A percentile compares a stretch with the other conserved stretches of the same genome.
Evolutionary conservation across 257 asterid genomes (phyloP).

Genomic region (Striga asiatica): DNA sequence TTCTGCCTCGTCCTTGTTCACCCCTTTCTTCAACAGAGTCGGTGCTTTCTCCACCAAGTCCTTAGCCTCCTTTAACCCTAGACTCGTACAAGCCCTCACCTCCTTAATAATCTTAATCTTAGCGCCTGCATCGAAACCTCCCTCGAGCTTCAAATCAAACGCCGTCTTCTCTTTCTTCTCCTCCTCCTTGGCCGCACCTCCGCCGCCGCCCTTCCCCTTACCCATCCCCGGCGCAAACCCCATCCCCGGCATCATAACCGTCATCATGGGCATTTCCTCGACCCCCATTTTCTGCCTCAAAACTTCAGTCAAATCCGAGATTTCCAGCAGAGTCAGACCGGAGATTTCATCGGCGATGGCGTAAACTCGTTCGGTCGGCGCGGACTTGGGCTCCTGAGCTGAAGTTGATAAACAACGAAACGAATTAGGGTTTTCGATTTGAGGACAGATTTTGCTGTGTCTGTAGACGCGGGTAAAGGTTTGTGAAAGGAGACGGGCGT

Average conservation of each 20-base stretch:
- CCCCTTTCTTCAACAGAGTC: neutral
- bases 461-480: constrained; percentile 3
- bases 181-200: constrained; percentile 33
- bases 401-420: constrained; percentile 23
- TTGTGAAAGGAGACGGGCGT: neutral
- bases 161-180: constrained; percentile 62
- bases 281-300: constrained; percentile 48
- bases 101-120: constrained; percentile 2
- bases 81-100: neutral
- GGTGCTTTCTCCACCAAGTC: constrained; percentile 2
- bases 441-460: constrained; percentile 2
- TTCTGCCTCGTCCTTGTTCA: neutral
- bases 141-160: constrained; percentile 72
- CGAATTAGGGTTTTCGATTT: constrained; percentile 10
- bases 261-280: constrained; percentile 73
- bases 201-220: constrained; percentile 33
- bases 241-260: constrained; percentile 78
- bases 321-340: constrained; percentile 50
- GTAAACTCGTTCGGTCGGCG: constrained; percentile 29
- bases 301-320: constrained; percentile 47
- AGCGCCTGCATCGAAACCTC: constrained; percentile 8
- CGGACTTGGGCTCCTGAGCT: constrained; percentile 31
- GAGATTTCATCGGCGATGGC: constrained; percentile 47
- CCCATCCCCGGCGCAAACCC: constrained; percentile 43
- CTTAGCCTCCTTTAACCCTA: constrained; percentile 3